Evolutionary conservation across 2,329 filamentous ascomycete species (phyloP).

Genomic region (Pseudogymnoascus sp.): DNA sequence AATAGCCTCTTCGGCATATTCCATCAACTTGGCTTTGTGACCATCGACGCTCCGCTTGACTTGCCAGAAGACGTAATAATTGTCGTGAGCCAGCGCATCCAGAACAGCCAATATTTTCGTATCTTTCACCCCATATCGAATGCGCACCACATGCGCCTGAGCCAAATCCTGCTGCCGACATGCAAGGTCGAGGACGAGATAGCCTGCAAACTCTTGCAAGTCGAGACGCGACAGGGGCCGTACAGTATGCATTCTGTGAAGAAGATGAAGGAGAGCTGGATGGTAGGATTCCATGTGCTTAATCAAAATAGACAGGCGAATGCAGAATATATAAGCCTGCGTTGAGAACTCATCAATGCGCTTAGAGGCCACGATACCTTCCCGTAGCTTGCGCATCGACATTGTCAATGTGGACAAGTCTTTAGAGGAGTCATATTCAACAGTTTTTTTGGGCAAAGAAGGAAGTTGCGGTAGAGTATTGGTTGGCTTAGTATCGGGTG

Average conservation of each 20-base stretch:
- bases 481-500: background rate
- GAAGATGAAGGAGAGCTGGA: slow-evolving; percentile 72
- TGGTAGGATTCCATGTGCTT: slow-evolving; percentile 83
- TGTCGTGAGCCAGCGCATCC: slow-evolving; percentile 64
- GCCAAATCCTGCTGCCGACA: slow-evolving; percentile 71
- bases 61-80: slow-evolving; percentile 73
- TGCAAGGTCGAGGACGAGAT: slow-evolving; percentile 78
- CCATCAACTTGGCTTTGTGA: slow-evolving; percentile 70
- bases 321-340: slow-evolving; percentile 87
- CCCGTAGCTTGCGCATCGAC: slow-evolving; percentile 83
- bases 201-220: slow-evolving; percentile 68
- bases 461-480: slow-evolving; percentile 15
- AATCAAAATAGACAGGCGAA: slow-evolving; percentile 72
- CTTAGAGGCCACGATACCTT: slow-evolving; percentile 74
- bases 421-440: slow-evolving; percentile 37
- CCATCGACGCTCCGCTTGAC: slow-evolving; percentile 67
- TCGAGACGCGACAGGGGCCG: slow-evolving; percentile 65
- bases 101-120: slow-evolving; percentile 62
- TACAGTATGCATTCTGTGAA: slow-evolving; percentile 60
- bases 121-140: slow-evolving; percentile 54
- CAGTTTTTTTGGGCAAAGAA: slow-evolving; percentile 11
- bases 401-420: slow-evolving; percentile 68
- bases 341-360: slow-evolving; percentile 73
- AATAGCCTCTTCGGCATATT: slow-evolving; percentile 69
- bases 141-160: slow-evolving; percentile 61